phyloP scores from a whole-genome alignment of 2,329 filamentous ascomycete species.

The Ophiostoma ips region DNA sequence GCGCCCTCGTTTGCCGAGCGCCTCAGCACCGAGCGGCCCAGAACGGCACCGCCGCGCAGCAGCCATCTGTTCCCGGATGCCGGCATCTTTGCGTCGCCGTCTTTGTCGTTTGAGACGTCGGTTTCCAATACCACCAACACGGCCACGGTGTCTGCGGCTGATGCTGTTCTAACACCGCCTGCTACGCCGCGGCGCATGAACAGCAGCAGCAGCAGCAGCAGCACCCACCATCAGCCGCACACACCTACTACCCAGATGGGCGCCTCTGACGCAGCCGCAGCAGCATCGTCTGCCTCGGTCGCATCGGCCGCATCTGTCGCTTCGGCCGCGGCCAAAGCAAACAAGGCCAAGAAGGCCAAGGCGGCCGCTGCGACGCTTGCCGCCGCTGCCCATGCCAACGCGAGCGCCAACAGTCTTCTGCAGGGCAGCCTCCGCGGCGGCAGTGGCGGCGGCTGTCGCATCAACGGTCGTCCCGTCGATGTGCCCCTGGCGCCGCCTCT shows the following conservation, averaged over 20 bases:
- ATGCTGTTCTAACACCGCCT: not conserved
- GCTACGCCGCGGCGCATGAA: no score
- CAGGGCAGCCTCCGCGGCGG: not conserved
- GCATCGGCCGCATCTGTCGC: constrained; percentile 13
- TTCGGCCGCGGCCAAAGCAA: constrained; percentile 11
- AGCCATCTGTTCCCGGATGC: not conserved
- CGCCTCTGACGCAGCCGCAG: not conserved
- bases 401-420: not conserved
- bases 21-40: constrained; percentile 32
- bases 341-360: constrained; percentile 4
- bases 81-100: not conserved
- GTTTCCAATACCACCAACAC: not conserved
- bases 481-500: constrained; percentile 39
- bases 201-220: not conserved
- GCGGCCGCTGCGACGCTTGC: not conserved
- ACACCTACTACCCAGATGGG: no score
- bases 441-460: constrained; percentile 8
- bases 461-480: constrained; percentile 19
- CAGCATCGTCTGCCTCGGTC: constrained; percentile 2
- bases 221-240: not conserved
- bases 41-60: constrained; percentile 19
- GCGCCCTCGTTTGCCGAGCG: constrained; percentile 45
- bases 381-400: constrained; percentile 1
- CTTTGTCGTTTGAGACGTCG: not conserved
- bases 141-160: not conserved